Evolutionary conservation across 139 green algal species (phyloP), one percentile per base, ranked within the genome.

Genomic region (Yamagishiella unicocca): DNA sequence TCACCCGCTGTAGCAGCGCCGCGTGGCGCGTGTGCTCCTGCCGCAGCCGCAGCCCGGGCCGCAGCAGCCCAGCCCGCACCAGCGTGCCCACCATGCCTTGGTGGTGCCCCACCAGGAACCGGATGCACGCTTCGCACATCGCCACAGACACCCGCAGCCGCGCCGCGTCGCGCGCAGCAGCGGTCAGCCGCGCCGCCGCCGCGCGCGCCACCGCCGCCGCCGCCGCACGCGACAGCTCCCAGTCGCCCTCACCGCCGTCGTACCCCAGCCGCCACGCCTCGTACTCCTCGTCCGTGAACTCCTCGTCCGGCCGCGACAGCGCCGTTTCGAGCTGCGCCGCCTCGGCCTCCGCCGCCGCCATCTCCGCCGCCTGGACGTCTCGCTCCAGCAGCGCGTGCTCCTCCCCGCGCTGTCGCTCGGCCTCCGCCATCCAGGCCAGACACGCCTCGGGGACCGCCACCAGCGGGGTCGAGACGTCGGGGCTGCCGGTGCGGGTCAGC

Each of bases 381-480:
- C n/a, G 42, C 58, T 85, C 79, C 79, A 50, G 24, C 8, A 25
- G 35, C 17, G 58, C 40, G 0, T 27, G 22, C 61, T 85, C 61
- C 9, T 6, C n/a, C 14, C 24, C 58, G 31, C 79, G 42, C 29
- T 22, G n/a, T 6, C 31, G 31, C 40, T 62, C 61, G 0, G 61
- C 61, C 31, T 75, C 61, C 0, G 27, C 79, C 79, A 85, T 35
- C 61, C 61, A 75, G 12, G 14, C 1, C n/a, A 85, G 61, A 6
- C 8, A 45, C n/a, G 79, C 79, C 61, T 85, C 79, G n/a, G 79
- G 27, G 21, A 76, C 42, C 17, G 61, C n/a, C n/a, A 85, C 61
- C n/a, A 85, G 58, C 7, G 79, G 61, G 1, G 79, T 85, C 40
- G 79, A 85, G 12, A 85, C 79, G 61, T 85, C 79, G 21, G 79